Base-by-base conservation (phyloP, 371 early-diverging fungal species). In the Mortierella sp. region DNA sequence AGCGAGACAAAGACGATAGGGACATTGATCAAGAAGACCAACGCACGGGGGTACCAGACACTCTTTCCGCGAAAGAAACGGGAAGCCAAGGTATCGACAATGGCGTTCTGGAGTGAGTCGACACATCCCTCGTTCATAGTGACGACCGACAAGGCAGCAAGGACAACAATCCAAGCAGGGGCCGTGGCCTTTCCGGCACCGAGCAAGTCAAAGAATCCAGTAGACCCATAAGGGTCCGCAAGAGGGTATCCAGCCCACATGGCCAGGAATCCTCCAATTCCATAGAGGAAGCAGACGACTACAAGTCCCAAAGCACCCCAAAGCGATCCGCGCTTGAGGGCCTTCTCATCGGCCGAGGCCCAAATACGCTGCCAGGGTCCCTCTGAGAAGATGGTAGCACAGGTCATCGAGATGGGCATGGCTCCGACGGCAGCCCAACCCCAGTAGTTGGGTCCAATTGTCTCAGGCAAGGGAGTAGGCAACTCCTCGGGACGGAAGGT, bases 341-440 rank as follows among this genome's bases (percentile, higher is more conserved):
- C 86, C 40, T 71, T 71, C 31, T 87, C 80, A 66, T 89, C 86
- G 11, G 85, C 86, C 4, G 92, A 88, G 6, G 92, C 91, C 91
- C 92, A 91, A 39, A 91, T 89, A 43, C 92, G 88, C 71, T 92
- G 91, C 89, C 93, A 92, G 37, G 87, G 79, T 26, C 84, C 89
- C 69, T 92, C 91, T 4, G 89, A 88, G 71, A 88, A 92, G 74
- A 92, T 69, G 14, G 89, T 90, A 4, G 90, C 87, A 19, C 87
- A 74, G 47, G 80, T 82, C 74, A 92, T 72, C 6, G 91, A 87
- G 63, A 91, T 78, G 53, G 88, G 87, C 79, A 92, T 77, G 40
- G 90, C 88, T 10, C 79, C 86, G 47, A 90, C 45, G 8, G 91
- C 86, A 22, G 86, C 74, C 79, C 81, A 89, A 1, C 93, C 93